phyloP scores from a whole-genome alignment of 805 yeast genomes.

The Ogataea wickerhamii region DNA sequence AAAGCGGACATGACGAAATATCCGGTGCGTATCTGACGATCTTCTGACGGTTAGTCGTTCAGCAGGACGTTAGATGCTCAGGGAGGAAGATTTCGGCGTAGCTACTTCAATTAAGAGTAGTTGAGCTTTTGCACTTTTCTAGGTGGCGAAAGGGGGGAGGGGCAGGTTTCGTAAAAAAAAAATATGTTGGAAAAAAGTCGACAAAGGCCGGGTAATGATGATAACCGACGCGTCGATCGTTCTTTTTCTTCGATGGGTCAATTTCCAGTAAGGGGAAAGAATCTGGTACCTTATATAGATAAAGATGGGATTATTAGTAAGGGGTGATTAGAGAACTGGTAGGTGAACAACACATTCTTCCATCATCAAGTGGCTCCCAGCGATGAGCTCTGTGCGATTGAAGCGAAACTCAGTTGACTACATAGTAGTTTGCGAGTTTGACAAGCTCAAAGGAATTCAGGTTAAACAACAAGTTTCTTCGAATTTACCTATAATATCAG shows the following conservation, averaged over 20 bases:
- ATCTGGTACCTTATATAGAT: too few relatives aligned
- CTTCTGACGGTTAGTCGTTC: not conserved
- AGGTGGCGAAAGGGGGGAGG: not conserved
- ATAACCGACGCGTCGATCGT: slow-evolving; percentile 1
- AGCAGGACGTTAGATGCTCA: not conserved
- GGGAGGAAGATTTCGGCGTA: not conserved
- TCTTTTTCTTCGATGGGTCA: not conserved
- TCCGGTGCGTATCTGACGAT: not conserved
- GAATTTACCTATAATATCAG: slow-evolving; percentile 58
- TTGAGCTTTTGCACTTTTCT: not conserved
- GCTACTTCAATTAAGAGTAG: too few relatives aligned
- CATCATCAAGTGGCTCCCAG: not conserved
- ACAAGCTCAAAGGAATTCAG: slow-evolving; percentile 69
- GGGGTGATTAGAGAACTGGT: too few relatives aligned
- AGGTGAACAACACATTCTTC: too few relatives aligned
- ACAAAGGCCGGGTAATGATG: slow-evolving; percentile 1
- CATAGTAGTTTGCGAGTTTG: slow-evolving; percentile 69
- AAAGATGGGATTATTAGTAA: too few relatives aligned
- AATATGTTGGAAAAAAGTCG: not conserved
- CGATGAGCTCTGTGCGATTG: not conserved
- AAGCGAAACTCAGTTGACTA: slow-evolving; percentile 19
- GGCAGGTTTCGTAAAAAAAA: not conserved
- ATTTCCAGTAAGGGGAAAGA: too few relatives aligned
- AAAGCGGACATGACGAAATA: slow-evolving; percentile 62
- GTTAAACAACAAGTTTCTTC: slow-evolving; percentile 58